phyloP scores from a whole-genome alignment of 768 basidiomycete species.

The Punctularia strigosozonata region DNA sequence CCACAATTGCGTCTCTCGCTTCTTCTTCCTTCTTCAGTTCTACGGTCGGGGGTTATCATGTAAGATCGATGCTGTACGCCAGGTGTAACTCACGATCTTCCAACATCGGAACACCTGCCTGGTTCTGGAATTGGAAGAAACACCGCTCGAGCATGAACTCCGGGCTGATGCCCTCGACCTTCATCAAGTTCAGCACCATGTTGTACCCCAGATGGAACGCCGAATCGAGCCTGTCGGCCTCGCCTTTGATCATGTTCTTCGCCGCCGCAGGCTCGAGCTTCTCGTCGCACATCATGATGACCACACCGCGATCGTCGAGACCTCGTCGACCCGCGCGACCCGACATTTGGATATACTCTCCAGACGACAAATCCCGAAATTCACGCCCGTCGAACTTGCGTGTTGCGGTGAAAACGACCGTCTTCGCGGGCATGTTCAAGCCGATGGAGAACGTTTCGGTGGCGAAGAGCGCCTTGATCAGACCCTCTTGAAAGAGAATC shows the following conservation, averaged over 20 bases:
- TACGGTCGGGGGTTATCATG: conserved; percentile 17
- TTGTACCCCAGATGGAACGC: conserved; percentile 99
- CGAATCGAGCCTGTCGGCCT: conserved; percentile 93
- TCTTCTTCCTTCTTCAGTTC: conserved; percentile 71
- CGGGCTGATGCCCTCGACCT: conserved; percentile 96
- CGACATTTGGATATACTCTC: conserved; percentile 99
- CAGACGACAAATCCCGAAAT: conserved; percentile 84
- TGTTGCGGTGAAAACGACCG: conserved; percentile 92
- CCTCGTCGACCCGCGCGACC: conserved; percentile 96
- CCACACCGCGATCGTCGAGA: conserved; percentile 95
- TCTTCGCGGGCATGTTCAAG: conserved; percentile 99
- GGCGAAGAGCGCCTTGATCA: conserved; percentile 96
- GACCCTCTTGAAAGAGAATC: conserved; percentile 94
- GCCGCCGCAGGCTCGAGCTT: conserved; percentile 88
- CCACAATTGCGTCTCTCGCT: conserved; percentile 44
- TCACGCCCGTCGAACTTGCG: conserved; percentile 95
- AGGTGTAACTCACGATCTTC: conserved; percentile 55
- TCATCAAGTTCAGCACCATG: conserved; percentile 97
- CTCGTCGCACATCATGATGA: conserved; percentile 99
- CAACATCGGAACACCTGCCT: conserved; percentile 72
- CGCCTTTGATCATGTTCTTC: conserved; percentile 96
- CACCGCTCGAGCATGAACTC: conserved; percentile 97
- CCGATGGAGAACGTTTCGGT: conserved; percentile 98
- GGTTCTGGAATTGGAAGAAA: conserved; percentile 98
- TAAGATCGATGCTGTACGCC: not conserved